A percentile compares a stretch with the other conserved stretches of the same genome.
phyloP scores from a whole-genome alignment of 2,329 filamentous ascomycete genomes.

The Curvularia spicifera region DNA sequence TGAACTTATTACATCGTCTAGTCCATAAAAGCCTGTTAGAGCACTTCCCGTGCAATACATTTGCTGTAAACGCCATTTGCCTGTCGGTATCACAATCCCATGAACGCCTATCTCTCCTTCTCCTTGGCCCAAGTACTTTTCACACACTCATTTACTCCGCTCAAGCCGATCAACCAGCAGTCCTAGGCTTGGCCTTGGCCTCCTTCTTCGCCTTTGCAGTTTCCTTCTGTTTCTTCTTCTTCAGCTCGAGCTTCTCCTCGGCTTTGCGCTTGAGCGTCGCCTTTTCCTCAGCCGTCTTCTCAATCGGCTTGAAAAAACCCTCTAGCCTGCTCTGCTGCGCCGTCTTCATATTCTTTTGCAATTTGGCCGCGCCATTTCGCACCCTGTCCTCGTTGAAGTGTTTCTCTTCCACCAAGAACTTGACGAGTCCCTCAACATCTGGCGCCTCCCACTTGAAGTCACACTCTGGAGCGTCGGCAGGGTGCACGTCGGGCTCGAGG shows the following conservation, averaged over 20 bases:
- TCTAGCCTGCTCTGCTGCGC: slow-evolving; percentile 90
- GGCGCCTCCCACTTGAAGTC: slow-evolving; percentile 98
- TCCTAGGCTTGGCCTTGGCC: slow-evolving; percentile 77
- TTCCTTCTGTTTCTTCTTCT: slow-evolving; percentile 94
- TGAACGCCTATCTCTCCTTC: slow-evolving; percentile 11
- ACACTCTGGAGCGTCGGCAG: slow-evolving; percentile 82
- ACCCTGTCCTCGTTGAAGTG: slow-evolving; percentile 97
- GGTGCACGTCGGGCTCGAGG: slow-evolving; percentile 84
- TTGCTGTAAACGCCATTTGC: slow-evolving; percentile 1
- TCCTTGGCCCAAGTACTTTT: neutral
- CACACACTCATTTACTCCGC: neutral
- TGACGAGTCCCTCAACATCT: slow-evolving; percentile 85
- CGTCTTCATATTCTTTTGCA: slow-evolving; percentile 90
- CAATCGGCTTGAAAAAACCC: slow-evolving; percentile 94
- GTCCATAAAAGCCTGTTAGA: neutral
- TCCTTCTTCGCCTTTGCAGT: slow-evolving; percentile 96
- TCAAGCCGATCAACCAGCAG: slow-evolving; percentile 14
- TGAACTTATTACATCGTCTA: neutral
- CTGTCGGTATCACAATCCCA: slow-evolving; percentile 14
- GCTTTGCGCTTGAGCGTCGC: slow-evolving; percentile 88
- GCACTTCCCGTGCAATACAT: neutral
- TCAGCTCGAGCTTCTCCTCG: slow-evolving; percentile 87
- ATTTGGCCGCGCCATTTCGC: slow-evolving; percentile 73
- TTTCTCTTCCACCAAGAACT: slow-evolving; percentile 91
- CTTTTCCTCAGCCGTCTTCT: slow-evolving; percentile 87